Conservation (phyloP, 2,329 filamentous ascomycete species). For the Ceratocystis ficicola region DNA sequence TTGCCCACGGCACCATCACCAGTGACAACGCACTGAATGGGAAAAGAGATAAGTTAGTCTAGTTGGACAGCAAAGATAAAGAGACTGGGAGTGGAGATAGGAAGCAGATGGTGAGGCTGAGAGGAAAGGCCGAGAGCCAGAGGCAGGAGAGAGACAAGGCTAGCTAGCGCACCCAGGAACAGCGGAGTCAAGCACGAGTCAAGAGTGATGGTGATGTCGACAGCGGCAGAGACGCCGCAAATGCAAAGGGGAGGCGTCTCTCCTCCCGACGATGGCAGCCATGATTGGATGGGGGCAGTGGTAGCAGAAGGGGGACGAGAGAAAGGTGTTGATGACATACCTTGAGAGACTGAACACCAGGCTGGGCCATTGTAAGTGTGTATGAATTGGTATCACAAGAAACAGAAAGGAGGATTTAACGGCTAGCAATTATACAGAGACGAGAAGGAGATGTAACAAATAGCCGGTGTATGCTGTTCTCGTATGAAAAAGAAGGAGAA, state of each 20-base stretch:
- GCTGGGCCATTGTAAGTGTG: constrained; percentile 58
- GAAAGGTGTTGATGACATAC: constrained; percentile 36
- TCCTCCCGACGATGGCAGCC: too few species aligned
- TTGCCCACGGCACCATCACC: constrained; percentile 99
- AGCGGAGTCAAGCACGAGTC: too few species aligned
- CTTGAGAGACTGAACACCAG: constrained; percentile 84
- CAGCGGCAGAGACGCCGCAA: too few species aligned
- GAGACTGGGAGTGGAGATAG: constrained; percentile 15
- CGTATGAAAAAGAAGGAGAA: not conserved
- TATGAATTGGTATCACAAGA: constrained; percentile 9
- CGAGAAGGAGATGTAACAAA: constrained; percentile 25
- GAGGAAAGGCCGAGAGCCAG: not conserved
- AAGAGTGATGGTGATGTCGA: too few species aligned
- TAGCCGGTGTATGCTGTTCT: constrained; percentile 10
- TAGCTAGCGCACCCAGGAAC: too few species aligned
- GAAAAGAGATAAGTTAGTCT: constrained; percentile 29
- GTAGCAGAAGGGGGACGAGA: constrained; percentile 13
- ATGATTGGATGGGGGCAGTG: not conserved
- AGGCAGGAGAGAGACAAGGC: too few species aligned
- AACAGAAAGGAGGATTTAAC: constrained; percentile 4
- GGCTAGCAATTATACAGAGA: constrained; percentile 29
- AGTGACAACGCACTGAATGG: constrained; percentile 80
- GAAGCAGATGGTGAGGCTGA: not conserved
- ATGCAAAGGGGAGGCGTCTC: too few species aligned
- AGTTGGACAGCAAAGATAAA: constrained; percentile 21